Percentiles rank a stretch among this genome's conserved stretches.
These are phyloP conservation scores for Hymenoscyphus albidus DNA, from an alignment of 2,329 filamentous ascomycete species.

Conservation along the genomic window DNA sequence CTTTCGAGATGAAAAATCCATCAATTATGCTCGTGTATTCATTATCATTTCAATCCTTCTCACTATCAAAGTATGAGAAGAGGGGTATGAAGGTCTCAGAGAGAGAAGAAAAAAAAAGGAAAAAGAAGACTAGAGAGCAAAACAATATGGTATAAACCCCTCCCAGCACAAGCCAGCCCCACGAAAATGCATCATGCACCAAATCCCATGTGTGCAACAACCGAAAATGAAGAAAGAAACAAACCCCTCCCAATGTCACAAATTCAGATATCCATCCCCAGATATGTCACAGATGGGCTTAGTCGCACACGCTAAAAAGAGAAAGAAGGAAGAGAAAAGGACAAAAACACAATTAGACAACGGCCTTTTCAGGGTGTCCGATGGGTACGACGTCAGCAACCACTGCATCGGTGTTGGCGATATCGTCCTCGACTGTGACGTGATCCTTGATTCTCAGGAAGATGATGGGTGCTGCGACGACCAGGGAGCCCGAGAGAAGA, in stretches of 20 bases:
- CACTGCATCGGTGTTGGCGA: constrained; percentile 82
- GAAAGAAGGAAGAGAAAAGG: background rate
- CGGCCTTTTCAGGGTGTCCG: constrained; percentile 18
- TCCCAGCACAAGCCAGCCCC: background rate
- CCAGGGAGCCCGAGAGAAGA: constrained; percentile 66
- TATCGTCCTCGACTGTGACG: constrained; percentile 75
- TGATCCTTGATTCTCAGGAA: constrained; percentile 75
- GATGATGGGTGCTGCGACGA: constrained; percentile 77
- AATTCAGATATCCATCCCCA: background rate
- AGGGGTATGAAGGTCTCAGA: no score
- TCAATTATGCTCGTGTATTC: background rate
- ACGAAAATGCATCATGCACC: background rate
- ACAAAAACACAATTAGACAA: constrained; percentile 4
- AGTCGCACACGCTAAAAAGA: background rate
- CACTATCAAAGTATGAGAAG: background rate
- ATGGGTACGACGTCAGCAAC: constrained; percentile 58
- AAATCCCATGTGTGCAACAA: background rate
- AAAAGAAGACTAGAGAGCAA: no score
- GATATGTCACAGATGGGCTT: background rate
- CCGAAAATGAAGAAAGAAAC: background rate
- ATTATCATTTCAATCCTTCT: background rate
- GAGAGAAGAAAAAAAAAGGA: no score
- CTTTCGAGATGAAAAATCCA: background rate
- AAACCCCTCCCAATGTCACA: background rate
- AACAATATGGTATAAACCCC: background rate